phyloP scores from a whole-genome alignment of 805 yeast species.

The Zygotorulaspora danielsina region DNA sequence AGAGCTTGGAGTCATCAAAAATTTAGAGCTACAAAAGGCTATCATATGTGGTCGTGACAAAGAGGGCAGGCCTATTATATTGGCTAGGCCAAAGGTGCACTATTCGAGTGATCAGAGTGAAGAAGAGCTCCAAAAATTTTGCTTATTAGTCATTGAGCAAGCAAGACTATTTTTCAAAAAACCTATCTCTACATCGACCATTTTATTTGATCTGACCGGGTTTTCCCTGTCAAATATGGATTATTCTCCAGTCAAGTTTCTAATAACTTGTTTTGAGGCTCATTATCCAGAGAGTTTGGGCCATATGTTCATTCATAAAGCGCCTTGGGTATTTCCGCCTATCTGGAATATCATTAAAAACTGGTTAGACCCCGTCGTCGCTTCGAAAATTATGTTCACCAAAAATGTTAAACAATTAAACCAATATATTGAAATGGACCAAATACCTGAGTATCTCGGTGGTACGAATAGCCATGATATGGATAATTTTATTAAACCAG shows the following conservation, averaged over 20 bases:
- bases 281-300: slow-evolving; percentile 95
- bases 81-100: slow-evolving; percentile 77
- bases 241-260: slow-evolving; percentile 82
- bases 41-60: slow-evolving; percentile 70
- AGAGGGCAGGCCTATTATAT: slow-evolving; percentile 71
- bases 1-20: slow-evolving; percentile 41
- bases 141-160: slow-evolving; percentile 73
- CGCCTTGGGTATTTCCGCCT: slow-evolving; percentile 95
- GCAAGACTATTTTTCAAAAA: slow-evolving; percentile 71
- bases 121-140: slow-evolving; percentile 69
- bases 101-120: slow-evolving; percentile 61
- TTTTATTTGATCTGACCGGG: slow-evolving; percentile 80
- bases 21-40: slow-evolving; percentile 59
- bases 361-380: slow-evolving; percentile 97
- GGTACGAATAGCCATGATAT: slow-evolving; percentile 60
- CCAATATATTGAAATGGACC: slow-evolving; percentile 52
- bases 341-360: slow-evolving; percentile 89
- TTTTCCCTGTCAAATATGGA: slow-evolving; percentile 92
- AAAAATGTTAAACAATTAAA: slow-evolving; percentile 62
- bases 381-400: slow-evolving; percentile 83
- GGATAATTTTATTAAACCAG: slow-evolving; percentile 57
- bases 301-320: slow-evolving; percentile 77
- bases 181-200: slow-evolving; percentile 74
- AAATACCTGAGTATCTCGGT: slow-evolving; percentile 69
- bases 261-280: slow-evolving; percentile 86